A percentile compares a stretch with the other conserved stretches of the same genome.
Evolutionary conservation across 257 asterid species (phyloP).

Genomic region (Petunia axillaris): DNA sequence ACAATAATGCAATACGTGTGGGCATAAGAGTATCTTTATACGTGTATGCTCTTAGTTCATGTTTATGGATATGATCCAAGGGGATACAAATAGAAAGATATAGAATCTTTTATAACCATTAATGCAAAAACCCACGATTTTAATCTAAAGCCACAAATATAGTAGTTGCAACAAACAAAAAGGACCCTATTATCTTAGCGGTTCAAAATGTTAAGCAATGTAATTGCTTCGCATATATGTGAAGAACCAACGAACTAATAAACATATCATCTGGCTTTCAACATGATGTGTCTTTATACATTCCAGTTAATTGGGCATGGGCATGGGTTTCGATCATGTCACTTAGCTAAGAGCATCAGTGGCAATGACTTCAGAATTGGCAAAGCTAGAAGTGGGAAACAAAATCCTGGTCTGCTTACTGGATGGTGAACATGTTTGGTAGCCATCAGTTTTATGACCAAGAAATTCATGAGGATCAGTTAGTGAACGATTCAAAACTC

Average conservation of each 20-base stretch:
- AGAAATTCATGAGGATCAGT: no score
- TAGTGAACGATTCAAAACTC: no score
- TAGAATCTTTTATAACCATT: no score
- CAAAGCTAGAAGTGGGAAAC: background rate
- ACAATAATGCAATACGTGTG: no score
- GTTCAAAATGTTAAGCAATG: background rate
- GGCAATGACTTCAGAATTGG: constrained; percentile 11
- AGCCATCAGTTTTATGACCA: background rate
- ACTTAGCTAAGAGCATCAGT: background rate
- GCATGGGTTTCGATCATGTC: constrained; percentile 13
- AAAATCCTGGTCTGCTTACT: background rate
- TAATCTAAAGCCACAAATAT: no score
- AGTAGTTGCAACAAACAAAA: no score
- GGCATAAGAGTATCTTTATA: no score
- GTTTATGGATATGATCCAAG: no score
- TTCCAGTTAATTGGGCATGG: background rate
- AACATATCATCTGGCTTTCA: background rate
- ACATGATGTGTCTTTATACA: background rate
- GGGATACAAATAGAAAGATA: no score
- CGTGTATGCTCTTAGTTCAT: no score
- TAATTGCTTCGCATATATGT: background rate
- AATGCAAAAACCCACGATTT: no score
- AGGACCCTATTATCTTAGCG: no score
- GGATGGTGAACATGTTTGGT: background rate
- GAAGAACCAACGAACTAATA: background rate